phyloP scores from a whole-genome alignment of 2,329 filamentous ascomycete species.

The Alternaria postmessia region DNA sequence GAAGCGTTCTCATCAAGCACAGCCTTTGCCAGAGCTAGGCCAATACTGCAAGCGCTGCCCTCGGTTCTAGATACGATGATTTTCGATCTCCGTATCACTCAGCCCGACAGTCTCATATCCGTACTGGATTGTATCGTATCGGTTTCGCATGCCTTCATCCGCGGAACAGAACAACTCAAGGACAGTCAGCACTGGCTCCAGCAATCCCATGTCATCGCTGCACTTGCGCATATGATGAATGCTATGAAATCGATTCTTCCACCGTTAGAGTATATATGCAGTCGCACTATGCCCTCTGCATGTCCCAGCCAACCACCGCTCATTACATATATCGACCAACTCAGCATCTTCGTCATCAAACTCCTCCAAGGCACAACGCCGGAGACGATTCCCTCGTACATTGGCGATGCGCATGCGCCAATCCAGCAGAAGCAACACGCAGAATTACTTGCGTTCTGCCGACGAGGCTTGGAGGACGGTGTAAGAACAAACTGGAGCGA shows the following conservation, averaged over 20 bases:
- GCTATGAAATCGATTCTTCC: constrained; percentile 53
- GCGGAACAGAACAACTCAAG: constrained; percentile 50
- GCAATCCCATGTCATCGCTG: constrained; percentile 51
- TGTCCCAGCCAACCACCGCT: constrained; percentile 28
- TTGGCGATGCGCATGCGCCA: constrained; percentile 17
- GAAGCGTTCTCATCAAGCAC: constrained; percentile 54
- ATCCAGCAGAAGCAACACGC: constrained; percentile 1
- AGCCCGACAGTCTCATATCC: constrained; percentile 50
- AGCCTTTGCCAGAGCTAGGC: constrained; percentile 62
- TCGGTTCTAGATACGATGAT: constrained; percentile 55
- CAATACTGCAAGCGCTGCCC: constrained; percentile 60
- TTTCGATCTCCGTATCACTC: constrained; percentile 55
- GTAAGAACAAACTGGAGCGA: constrained; percentile 58
- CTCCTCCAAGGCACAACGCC: constrained; percentile 35
- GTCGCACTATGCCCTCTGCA: constrained; percentile 30
- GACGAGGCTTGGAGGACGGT: constrained; percentile 55
- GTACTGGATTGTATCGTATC: constrained; percentile 48
- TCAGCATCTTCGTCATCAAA: constrained; percentile 47
- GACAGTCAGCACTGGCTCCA: constrained; percentile 46
- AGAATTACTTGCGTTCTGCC: constrained; percentile 38
- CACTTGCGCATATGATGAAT: constrained; percentile 51
- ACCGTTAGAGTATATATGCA: constrained; percentile 58
- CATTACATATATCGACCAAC: constrained; percentile 52
- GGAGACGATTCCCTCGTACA: constrained; percentile 24
- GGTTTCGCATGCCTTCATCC: constrained; percentile 51